Evolutionary conservation across 2,329 filamentous ascomycete genomes (phyloP).

Genomic region (Xylaria multiplex): DNA sequence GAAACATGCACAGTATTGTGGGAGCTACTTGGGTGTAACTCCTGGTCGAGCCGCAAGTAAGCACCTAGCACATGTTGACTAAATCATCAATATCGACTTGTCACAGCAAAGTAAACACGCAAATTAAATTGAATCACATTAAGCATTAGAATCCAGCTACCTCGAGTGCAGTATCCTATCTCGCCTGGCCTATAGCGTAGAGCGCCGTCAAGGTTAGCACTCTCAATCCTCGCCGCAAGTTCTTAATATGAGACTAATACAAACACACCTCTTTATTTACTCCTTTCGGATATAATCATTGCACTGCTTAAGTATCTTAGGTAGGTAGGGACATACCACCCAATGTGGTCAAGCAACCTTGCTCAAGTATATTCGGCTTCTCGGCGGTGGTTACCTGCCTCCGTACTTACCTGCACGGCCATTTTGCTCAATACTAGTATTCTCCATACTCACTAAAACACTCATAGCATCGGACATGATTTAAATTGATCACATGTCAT

Average conservation of each 20-base stretch:
- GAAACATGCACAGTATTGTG: not conserved
- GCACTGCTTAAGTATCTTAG: not conserved
- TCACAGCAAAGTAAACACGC: not conserved
- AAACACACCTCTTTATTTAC: not conserved
- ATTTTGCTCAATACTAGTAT: not conserved
- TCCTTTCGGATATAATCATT: not conserved
- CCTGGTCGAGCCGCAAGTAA: not conserved
- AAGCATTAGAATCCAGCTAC: not conserved
- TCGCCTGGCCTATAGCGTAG: not conserved
- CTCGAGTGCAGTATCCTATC: not conserved
- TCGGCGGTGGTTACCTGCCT: not conserved
- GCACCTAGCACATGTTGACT: not conserved
- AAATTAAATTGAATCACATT: not conserved
- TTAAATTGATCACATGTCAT: slow-evolving; percentile 1
- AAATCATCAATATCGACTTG: not conserved
- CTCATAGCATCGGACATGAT: not conserved
- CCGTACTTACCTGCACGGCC: too few relatives aligned
- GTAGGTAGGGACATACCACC: too few relatives aligned
- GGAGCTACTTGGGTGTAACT: not conserved
- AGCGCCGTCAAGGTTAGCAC: not conserved
- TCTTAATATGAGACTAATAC: not conserved
- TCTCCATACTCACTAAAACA: not conserved
- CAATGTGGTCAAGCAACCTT: not conserved
- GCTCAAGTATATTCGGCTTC: not conserved
- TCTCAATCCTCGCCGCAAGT: not conserved